Conservation (phyloP, 1,139 yeast species). For the Kodamaea sp. region DNA sequence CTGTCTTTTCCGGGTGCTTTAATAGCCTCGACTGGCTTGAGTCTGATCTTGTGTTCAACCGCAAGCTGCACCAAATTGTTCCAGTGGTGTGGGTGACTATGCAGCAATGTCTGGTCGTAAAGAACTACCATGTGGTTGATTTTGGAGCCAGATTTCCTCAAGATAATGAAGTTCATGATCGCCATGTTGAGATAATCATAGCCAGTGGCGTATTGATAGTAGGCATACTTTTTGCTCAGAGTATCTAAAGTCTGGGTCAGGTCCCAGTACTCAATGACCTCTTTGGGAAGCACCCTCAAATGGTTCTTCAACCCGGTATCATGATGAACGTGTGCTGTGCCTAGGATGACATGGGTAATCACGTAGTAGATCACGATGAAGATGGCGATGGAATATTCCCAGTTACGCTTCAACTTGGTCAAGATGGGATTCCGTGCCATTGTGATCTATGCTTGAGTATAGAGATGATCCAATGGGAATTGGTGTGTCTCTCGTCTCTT, state of each 20-base stretch:
- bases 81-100: constrained; percentile 12
- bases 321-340: constrained; percentile 13
- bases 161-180: constrained; percentile 28
- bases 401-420: constrained; percentile 13
- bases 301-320: constrained; percentile 17
- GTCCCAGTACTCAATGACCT: constrained; percentile 19
- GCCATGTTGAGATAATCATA: constrained; percentile 36
- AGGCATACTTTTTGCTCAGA: constrained; percentile 22
- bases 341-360: constrained; percentile 15
- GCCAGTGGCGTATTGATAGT: constrained; percentile 41
- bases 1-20: constrained; percentile 17
- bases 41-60: constrained; percentile 14
- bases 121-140: constrained; percentile 30
- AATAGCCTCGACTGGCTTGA: constrained; percentile 23
- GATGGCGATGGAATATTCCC: constrained; percentile 29
- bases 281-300: constrained; percentile 26
- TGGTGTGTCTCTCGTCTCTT: no score
- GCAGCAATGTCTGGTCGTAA: constrained; percentile 21
- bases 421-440: constrained; percentile 1
- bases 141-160: constrained; percentile 23
- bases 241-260: constrained; percentile 2
- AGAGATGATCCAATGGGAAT: no score
- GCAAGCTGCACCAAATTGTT: constrained; percentile 10
- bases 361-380: constrained; percentile 25
- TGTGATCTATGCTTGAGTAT: no score